These are phyloP conservation scores for Plantago coronopus DNA, from an alignment of 305 asterid genomes.

Conservation along the genomic window DNA sequence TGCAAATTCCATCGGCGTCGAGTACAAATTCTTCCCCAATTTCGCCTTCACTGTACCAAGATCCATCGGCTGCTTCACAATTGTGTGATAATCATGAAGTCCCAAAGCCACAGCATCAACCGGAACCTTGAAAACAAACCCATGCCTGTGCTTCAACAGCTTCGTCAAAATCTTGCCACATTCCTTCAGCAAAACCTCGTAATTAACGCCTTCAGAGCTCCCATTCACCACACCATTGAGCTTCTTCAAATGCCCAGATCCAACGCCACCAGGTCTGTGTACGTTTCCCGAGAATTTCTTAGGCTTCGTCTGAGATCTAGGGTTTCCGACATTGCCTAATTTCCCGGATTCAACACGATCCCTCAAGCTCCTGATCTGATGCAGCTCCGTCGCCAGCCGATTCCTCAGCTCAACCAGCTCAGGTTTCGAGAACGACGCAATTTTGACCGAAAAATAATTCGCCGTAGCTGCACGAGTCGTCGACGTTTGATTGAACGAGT, in stretches of 20 bases:
- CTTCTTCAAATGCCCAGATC: constrained; percentile 40
- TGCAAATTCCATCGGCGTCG: constrained; percentile 64
- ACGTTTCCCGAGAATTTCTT: constrained; percentile 46
- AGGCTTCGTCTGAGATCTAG: constrained; percentile 49
- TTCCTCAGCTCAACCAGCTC: constrained; percentile 59
- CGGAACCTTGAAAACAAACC: constrained; percentile 60
- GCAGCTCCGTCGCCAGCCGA: constrained; percentile 55
- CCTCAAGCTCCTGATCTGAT: constrained; percentile 61
- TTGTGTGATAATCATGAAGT: constrained; percentile 84
- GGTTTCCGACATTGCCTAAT: constrained; percentile 37
- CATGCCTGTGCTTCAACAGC: constrained; percentile 57
- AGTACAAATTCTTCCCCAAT: constrained; percentile 46
- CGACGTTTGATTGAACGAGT: constrained; percentile 72
- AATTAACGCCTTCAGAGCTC: constrained; percentile 25
- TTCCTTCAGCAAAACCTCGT: constrained; percentile 57
- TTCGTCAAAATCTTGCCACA: constrained; percentile 64
- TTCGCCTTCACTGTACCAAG: constrained; percentile 82
- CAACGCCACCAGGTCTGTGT: constrained; percentile 41
- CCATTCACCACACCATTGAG: constrained; percentile 36
- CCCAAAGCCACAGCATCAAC: constrained; percentile 67
- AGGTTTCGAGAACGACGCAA: constrained; percentile 44
- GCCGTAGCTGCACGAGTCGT: constrained; percentile 46
- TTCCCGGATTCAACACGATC: constrained; percentile 64
- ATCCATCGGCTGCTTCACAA: constrained; percentile 92
- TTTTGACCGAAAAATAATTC: constrained; percentile 43